Percentiles rank a stretch among this genome's conserved stretches.
phyloP scores from a whole-genome alignment of 495 filamentous ascomycete genomes.

The Hypoxylon rickii region DNA sequence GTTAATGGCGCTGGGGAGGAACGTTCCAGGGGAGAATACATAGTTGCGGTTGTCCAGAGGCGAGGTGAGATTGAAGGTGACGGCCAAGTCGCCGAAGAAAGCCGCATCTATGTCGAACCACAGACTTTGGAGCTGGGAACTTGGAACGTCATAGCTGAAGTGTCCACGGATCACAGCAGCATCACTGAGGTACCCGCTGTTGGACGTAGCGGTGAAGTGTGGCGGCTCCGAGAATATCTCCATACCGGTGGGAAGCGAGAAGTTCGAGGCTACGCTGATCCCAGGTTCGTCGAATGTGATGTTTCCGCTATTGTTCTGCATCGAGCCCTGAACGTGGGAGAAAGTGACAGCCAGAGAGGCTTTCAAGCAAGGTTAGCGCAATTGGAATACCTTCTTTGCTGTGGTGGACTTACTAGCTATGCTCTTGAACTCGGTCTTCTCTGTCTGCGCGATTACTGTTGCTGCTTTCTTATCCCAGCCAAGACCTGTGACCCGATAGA shows the following conservation, averaged over 20 bases:
- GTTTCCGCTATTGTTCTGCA: slow-evolving; percentile 20
- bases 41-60: slow-evolving; percentile 29
- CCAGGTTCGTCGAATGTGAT: slow-evolving; percentile 32
- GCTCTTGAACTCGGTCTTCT: slow-evolving; percentile 19
- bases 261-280: slow-evolving; percentile 31
- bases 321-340: slow-evolving; percentile 24
- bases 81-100: slow-evolving; percentile 28
- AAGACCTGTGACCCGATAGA: slow-evolving; percentile 28
- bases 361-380: slow-evolving; percentile 11
- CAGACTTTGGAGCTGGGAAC: slow-evolving; percentile 22
- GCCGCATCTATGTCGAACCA: slow-evolving; percentile 41
- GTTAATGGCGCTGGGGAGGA: slow-evolving; percentile 30
- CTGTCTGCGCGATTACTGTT: slow-evolving; percentile 23
- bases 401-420: slow-evolving; percentile 34
- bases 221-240: slow-evolving; percentile 28
- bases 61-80: slow-evolving; percentile 30
- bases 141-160: slow-evolving; percentile 35
- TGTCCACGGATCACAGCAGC: slow-evolving; percentile 39
- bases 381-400: background rate
- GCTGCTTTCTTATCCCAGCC: slow-evolving; percentile 28
- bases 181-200: slow-evolving; percentile 29
- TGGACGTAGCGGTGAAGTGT: slow-evolving; percentile 29
- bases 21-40: slow-evolving; percentile 22
- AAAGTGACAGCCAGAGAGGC: slow-evolving; percentile 22
- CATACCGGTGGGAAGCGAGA: slow-evolving; percentile 30